These are phyloP conservation scores for Tulasnella sp. DNA, from an alignment of 768 basidiomycete genomes.

Conservation along the genomic window DNA sequence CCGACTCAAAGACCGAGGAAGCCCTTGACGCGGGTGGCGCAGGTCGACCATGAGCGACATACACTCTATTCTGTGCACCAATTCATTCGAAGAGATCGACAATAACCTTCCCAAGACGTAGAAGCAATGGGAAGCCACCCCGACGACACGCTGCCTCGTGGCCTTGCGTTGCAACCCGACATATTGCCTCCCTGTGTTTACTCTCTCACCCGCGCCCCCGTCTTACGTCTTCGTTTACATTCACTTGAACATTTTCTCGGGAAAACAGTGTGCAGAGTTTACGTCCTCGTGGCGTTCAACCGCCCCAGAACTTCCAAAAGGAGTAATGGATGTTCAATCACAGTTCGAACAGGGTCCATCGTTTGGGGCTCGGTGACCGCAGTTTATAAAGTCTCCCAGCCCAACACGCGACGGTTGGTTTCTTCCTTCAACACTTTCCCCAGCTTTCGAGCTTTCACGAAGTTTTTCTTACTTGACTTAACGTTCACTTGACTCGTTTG, in stretches of 20 bases:
- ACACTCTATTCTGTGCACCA: not conserved
- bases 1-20: not conserved
- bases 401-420: not conserved
- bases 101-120: not conserved
- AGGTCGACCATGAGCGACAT: not conserved
- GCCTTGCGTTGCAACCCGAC: not conserved
- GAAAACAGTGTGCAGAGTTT: not conserved
- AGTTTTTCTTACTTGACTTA: not conserved
- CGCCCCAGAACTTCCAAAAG: not conserved
- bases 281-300: not conserved
- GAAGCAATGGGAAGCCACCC: not conserved
- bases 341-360: not conserved
- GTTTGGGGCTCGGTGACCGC: not conserved
- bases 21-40: not conserved
- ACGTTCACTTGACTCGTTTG: not conserved
- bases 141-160: not conserved
- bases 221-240: not conserved
- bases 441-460: not conserved
- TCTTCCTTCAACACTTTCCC: not conserved
- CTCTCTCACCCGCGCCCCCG: not conserved
- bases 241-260: not conserved
- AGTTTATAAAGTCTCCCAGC: not conserved
- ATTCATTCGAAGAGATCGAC: not conserved
- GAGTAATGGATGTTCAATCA: not conserved
- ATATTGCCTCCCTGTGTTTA: not conserved